These are phyloP conservation scores for Setomelanomma holmii DNA, from an alignment of 2,329 filamentous ascomycete species.

Conservation along the genomic window DNA sequence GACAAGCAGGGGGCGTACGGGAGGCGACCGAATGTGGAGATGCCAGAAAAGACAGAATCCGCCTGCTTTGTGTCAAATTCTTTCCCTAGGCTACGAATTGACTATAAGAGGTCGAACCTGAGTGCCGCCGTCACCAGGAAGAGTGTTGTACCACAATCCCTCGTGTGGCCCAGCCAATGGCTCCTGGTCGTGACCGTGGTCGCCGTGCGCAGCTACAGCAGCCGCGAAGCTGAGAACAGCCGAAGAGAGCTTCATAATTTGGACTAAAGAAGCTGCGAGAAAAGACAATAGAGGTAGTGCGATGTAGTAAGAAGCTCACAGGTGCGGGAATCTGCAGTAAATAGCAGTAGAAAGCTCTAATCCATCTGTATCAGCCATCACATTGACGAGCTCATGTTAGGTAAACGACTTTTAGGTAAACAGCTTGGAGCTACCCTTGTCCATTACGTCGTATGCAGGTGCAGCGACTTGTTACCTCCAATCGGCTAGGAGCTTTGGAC, in stretches of 20 bases:
- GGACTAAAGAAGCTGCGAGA: constrained; percentile 1
- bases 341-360: constrained; percentile 24
- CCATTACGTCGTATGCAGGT: constrained; percentile 30
- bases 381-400: constrained; percentile 41
- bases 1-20: constrained; percentile 79
- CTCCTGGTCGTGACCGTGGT: constrained; percentile 64
- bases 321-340: constrained; percentile 22
- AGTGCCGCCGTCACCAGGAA: constrained; percentile 84
- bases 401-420: constrained; percentile 47
- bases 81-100: background rate
- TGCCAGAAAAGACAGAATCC: constrained; percentile 87
- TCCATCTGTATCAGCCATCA: constrained; percentile 31
- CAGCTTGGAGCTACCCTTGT: constrained; percentile 39
- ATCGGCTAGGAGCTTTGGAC: constrained; percentile 24
- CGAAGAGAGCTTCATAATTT: constrained; percentile 38
- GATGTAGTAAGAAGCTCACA: constrained; percentile 1
- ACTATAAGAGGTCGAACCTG: constrained; percentile 62
- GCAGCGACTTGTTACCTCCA: constrained; percentile 21
- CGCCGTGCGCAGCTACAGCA: constrained; percentile 65
- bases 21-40: constrained; percentile 82
- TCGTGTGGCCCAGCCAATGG: constrained; percentile 73
- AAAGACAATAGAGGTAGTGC: constrained; percentile 3
- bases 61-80: constrained; percentile 60
- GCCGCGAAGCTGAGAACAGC: constrained; percentile 53
- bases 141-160: constrained; percentile 80